A percentile compares a stretch with the other conserved stretches of the same genome.
These are phyloP conservation scores for Pleurozium schreberi DNA, from an alignment of 225 moss, liverwort and hornwort species.

Conservation along the genomic window DNA sequence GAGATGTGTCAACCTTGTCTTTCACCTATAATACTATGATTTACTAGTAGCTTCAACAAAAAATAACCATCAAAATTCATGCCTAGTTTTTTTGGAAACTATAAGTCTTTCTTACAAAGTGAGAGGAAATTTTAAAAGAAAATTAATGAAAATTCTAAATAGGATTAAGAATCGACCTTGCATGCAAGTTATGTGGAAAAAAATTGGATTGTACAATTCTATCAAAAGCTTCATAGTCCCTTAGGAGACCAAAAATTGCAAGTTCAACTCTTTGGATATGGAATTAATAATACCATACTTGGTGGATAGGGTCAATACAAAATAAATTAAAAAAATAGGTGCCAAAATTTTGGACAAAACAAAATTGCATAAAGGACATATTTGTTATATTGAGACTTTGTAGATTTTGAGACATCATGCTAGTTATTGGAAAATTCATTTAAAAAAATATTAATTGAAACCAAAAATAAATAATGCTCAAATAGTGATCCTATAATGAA, in stretches of 20 bases:
- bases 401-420: too few relatives aligned
- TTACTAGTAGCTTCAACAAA: not conserved
- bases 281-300: accelerated
- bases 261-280: not conserved
- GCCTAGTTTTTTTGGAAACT: not conserved
- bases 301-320: not conserved
- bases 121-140: not conserved
- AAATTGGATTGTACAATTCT: not conserved
- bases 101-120: not conserved
- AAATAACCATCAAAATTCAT: not conserved
- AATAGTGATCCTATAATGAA: too few relatives aligned
- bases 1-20: accelerated
- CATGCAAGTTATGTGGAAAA: not conserved
- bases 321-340: not conserved
- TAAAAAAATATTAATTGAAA: too few relatives aligned
- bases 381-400: too few relatives aligned
- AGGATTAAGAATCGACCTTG: not conserved
- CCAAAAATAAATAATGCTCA: too few relatives aligned
- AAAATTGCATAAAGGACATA: too few relatives aligned
- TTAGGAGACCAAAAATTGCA: not conserved
- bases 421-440: too few relatives aligned
- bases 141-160: not conserved
- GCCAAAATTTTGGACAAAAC: not conserved
- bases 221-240: not conserved
- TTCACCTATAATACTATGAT: not conserved